Conservation (phyloP, 257 asterid genomes). For the Lycium ferocissimum region DNA sequence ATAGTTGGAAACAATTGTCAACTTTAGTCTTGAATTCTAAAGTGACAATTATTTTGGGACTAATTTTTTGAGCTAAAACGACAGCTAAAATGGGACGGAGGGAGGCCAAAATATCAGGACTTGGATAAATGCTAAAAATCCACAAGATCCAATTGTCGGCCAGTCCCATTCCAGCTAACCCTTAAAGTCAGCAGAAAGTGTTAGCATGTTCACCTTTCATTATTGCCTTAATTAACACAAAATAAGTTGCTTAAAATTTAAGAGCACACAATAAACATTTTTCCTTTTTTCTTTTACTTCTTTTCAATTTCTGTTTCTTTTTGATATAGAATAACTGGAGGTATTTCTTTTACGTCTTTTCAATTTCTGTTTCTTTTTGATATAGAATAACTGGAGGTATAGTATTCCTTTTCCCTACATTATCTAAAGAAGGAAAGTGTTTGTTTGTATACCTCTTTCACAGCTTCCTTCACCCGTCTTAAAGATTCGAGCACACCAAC, state of each 20-base stretch:
- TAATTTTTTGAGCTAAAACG: too few species aligned
- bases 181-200: constrained; percentile 19
- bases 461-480: constrained; percentile 85
- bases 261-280: background rate
- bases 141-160: constrained; percentile 14
- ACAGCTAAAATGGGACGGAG: too few species aligned
- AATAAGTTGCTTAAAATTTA: background rate
- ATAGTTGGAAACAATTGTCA: too few species aligned
- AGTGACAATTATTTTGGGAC: too few species aligned
- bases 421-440: constrained; percentile 18
- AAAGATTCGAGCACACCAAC: constrained; percentile 83
- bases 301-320: background rate
- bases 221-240: constrained; percentile 15
- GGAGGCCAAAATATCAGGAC: background rate
- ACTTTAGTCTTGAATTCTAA: too few species aligned
- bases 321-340: background rate
- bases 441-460: constrained; percentile 76
- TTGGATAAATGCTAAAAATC: background rate
- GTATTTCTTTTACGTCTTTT: background rate
- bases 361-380: background rate
- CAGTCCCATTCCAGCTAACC: background rate
- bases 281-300: background rate
- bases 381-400: constrained; percentile 20
- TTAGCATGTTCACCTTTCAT: constrained; percentile 20
- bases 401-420: background rate